A percentile compares a stretch with the other conserved stretches of the same genome.
Conservation (phyloP, 179 eudicot genomes). For the Drosera spatulata region DNA sequence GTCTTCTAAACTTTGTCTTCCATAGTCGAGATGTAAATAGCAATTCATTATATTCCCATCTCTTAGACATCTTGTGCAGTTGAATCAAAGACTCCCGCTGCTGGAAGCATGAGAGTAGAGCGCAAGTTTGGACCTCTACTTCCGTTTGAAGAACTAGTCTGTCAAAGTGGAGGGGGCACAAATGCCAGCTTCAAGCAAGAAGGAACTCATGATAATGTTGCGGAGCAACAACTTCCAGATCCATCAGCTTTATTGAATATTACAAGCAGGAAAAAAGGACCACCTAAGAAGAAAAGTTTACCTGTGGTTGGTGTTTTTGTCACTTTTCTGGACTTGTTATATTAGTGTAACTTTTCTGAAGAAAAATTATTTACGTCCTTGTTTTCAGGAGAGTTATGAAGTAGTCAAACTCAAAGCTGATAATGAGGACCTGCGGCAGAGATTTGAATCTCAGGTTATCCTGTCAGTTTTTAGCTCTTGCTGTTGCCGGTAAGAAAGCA, state of each 20-base stretch:
- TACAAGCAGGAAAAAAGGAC: slow-evolving; percentile 72
- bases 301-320: slow-evolving; percentile 30
- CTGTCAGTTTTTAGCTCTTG: slow-evolving; percentile 1
- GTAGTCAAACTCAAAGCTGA: slow-evolving; percentile 41
- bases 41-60: no score
- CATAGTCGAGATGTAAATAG: no score
- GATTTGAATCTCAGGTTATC: slow-evolving; percentile 73
- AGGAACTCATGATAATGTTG: slow-evolving; percentile 11
- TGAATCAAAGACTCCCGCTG: slow-evolving; percentile 30
- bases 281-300: slow-evolving; percentile 42
- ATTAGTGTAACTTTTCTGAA: slow-evolving; percentile 2
- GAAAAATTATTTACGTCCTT: slow-evolving; percentile 4
- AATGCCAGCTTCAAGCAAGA: slow-evolving; percentile 22
- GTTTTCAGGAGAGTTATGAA: slow-evolving; percentile 48
- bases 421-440: slow-evolving; percentile 58
- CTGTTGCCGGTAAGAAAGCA: not conserved
- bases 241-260: slow-evolving; percentile 65
- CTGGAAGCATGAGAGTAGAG: slow-evolving; percentile 25
- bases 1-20: no score
- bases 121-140: slow-evolving; percentile 59
- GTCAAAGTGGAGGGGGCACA: slow-evolving; percentile 32
- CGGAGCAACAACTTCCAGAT: slow-evolving; percentile 54
- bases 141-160: slow-evolving; percentile 72
- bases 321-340: not conserved
- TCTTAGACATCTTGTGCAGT: slow-evolving; percentile 30